phyloP scores from a whole-genome alignment of 2,329 filamentous ascomycete species.

The Cyanodermella asteris region DNA sequence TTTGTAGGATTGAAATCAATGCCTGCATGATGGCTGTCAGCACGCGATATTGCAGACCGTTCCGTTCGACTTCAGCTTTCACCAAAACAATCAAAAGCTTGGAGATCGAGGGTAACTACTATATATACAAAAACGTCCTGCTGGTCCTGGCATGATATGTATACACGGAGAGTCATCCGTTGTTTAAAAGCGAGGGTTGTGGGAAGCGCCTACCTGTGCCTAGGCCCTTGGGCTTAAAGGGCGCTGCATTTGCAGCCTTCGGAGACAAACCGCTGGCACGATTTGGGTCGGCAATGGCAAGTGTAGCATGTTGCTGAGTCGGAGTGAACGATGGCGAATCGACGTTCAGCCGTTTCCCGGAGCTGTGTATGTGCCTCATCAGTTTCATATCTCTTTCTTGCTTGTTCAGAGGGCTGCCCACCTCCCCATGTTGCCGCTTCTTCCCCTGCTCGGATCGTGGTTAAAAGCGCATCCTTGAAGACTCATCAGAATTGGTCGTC shows the following conservation, averaged over 20 bases:
- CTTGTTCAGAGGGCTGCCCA: conserved; percentile 17
- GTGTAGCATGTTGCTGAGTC: conserved; percentile 26
- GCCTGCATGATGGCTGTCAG: too few relatives aligned
- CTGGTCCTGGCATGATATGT: too few relatives aligned
- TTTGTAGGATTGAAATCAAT: too few relatives aligned
- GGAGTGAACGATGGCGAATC: conserved; percentile 93
- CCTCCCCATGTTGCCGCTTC: too few relatives aligned
- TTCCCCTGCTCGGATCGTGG: conserved; percentile 55
- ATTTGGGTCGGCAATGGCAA: conserved; percentile 28
- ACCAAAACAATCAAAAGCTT: too few relatives aligned
- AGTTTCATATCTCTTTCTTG: conserved; percentile 17
- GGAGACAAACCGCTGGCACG: conserved; percentile 58
- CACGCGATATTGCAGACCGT: too few relatives aligned
- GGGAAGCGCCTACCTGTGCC: conserved; percentile 12
- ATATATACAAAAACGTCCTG: too few relatives aligned
- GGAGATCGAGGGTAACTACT: too few relatives aligned
- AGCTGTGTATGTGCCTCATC: too few relatives aligned
- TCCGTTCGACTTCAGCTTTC: too few relatives aligned
- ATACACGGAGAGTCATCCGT: conserved; percentile 11
- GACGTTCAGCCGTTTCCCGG: conserved; percentile 70
- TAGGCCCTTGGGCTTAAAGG: conserved; percentile 52
- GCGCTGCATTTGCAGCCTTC: conserved; percentile 70
- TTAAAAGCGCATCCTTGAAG: conserved; percentile 55
- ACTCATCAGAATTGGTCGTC: conserved; percentile 5
- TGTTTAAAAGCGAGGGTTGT: not conserved